phyloP scores from a whole-genome alignment of 176 grass and related monocot species.

The Hyparrhenia diplandra region DNA sequence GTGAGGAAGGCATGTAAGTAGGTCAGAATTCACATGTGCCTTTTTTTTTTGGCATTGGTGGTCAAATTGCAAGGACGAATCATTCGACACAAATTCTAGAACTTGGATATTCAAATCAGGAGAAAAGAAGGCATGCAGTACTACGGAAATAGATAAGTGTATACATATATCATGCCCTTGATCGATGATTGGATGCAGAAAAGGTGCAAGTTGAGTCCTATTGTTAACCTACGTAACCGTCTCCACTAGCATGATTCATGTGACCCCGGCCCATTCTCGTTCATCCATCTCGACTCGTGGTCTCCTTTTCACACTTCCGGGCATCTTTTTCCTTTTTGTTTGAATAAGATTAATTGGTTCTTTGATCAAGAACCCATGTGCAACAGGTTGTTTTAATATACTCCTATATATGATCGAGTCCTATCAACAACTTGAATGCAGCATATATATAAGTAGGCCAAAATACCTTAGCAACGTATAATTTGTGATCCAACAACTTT shows the following conservation, averaged over 20 bases:
- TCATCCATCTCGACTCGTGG: not conserved
- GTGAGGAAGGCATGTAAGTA: not conserved
- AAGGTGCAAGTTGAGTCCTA: slow-evolving; percentile 2
- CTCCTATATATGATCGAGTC: not conserved
- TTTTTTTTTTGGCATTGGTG: not conserved
- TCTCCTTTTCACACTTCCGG: not conserved
- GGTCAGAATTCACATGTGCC: not conserved
- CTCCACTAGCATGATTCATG: not conserved
- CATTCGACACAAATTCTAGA: not conserved
- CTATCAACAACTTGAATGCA: not conserved
- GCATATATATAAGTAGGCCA: not conserved
- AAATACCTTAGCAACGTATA: not conserved
- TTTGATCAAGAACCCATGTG: not conserved
- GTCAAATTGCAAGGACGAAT: not conserved
- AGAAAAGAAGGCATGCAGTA: not conserved
- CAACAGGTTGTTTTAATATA: not conserved
- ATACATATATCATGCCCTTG: not conserved
- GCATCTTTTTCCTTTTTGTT: not conserved
- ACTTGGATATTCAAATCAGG: not conserved
- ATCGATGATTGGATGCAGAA: not conserved
- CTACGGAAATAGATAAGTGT: not conserved
- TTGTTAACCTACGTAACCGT: not conserved
- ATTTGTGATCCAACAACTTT: no score
- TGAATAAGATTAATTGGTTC: not conserved
- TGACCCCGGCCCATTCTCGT: not conserved